These are phyloP conservation scores for Turnera subulata DNA, from an alignment of 345 rosid species.

Conservation along the genomic window DNA sequence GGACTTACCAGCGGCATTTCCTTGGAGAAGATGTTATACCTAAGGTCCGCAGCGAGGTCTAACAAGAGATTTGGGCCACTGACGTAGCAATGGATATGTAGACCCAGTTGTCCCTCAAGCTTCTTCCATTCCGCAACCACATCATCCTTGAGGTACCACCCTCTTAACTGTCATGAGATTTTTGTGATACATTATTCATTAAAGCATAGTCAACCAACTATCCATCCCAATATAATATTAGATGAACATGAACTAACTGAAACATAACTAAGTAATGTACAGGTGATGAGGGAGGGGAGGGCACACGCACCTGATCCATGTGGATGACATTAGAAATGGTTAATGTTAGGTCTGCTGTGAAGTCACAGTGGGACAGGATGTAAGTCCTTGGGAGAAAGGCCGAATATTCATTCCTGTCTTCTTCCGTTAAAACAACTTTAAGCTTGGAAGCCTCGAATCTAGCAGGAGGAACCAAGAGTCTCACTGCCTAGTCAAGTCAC, in stretches of 20 bases:
- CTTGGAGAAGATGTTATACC: constrained; percentile 91
- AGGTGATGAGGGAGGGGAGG: too few relatives aligned
- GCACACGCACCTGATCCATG: constrained; percentile 56
- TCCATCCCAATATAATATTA: too few relatives aligned
- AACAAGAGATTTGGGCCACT: constrained; percentile 63
- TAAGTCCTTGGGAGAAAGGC: constrained; percentile 67
- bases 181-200: too few relatives aligned
- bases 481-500: constrained; percentile 63
- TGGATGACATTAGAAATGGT: constrained; percentile 72
- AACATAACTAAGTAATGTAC: too few relatives aligned
- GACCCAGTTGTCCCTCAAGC: constrained; percentile 49
- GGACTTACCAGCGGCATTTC: constrained; percentile 77
- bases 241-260: too few relatives aligned
- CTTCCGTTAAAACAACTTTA: constrained; percentile 51
- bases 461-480: constrained; percentile 76
- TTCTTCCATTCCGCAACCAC: constrained; percentile 95
- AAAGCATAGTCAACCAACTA: too few relatives aligned
- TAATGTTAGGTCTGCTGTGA: constrained; percentile 80
- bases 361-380: constrained; percentile 87
- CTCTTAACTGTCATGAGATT: constrained; percentile 45
- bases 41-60: constrained; percentile 79
- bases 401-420: constrained; percentile 33
- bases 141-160: constrained; percentile 87
- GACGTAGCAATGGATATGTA: constrained; percentile 76
- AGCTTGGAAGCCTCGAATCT: constrained; percentile 82